A percentile compares a stretch with the other conserved stretches of the same genome.
phyloP scores from a whole-genome alignment of 176 grass and related monocot genomes.

The Dactylis glomerata region DNA sequence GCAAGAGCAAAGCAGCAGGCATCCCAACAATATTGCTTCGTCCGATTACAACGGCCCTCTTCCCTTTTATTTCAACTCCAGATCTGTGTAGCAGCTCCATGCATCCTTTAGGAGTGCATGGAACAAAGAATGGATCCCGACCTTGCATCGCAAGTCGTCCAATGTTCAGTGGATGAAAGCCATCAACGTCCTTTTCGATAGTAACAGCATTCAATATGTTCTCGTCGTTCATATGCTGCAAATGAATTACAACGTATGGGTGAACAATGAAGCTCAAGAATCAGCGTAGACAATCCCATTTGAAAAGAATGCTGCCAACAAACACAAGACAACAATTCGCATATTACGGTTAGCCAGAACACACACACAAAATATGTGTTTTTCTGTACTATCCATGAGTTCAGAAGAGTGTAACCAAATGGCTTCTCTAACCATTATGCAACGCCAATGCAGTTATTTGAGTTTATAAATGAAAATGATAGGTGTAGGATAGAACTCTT shows the following conservation, averaged over 20 bases:
- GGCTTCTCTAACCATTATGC: neutral
- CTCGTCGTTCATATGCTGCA: conserved; percentile 95
- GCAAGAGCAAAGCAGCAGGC: conserved; percentile 79
- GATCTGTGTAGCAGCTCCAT: conserved; percentile 84
- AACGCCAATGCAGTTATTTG: neutral
- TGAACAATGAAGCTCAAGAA: neutral
- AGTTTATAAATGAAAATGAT: neutral
- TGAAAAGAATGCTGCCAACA: neutral
- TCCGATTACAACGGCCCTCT: conserved; percentile 84
- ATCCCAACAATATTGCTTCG: conserved; percentile 96
- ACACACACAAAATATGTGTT: neutral
- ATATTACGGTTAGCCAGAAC: neutral
- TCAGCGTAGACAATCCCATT: neutral
- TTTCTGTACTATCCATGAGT: neutral
- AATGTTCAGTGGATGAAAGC: conserved; percentile 97
- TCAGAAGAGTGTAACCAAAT: neutral
- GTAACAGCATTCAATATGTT: conserved; percentile 82
- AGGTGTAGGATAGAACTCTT: neutral
- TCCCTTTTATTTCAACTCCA: conserved; percentile 85
- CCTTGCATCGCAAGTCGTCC: conserved; percentile 97
- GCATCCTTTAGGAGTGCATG: conserved; percentile 99
- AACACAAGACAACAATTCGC: neutral
- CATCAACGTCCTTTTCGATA: conserved; percentile 89
- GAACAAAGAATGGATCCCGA: conserved; percentile 78
- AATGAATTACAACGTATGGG: neutral